phyloP scores from a whole-genome alignment of 805 yeast species.

The Candida broadrunensis region DNA sequence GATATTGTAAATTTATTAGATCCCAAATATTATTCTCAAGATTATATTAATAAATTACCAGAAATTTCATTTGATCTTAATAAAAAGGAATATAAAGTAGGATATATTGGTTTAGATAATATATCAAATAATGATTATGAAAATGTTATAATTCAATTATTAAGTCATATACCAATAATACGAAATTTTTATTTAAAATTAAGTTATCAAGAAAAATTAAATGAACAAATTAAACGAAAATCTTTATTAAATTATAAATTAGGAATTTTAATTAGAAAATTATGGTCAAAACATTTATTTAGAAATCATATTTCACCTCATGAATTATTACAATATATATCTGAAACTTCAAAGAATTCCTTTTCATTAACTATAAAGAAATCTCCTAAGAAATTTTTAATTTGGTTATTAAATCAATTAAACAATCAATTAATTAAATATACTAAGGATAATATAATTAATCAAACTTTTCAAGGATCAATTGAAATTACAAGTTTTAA shows the following conservation, averaged over 20 bases:
- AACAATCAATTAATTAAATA: conserved; percentile 19
- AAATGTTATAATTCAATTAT: conserved; percentile 53
- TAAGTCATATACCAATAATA: conserved; percentile 52
- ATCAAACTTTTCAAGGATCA: conserved; percentile 52
- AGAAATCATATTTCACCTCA: conserved; percentile 65
- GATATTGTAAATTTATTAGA: conserved; percentile 52
- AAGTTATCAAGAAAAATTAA: conserved; percentile 17
- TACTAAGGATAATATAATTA: conserved; percentile 15
- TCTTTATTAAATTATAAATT: conserved; percentile 38
- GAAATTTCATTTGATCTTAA: conserved; percentile 38
- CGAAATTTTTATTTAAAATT: conserved; percentile 37
- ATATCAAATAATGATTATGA: conserved; percentile 50
- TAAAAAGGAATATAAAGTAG: conserved; percentile 50
- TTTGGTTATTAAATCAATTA: conserved; percentile 57
- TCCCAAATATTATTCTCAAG: conserved; percentile 45
- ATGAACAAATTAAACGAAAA: conserved; percentile 8
- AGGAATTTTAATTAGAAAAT: conserved; percentile 47
- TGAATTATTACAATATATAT: conserved; percentile 53
- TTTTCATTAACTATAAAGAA: conserved; percentile 36
- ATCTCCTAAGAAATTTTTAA: conserved; percentile 56
- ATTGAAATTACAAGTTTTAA: conserved; percentile 27
- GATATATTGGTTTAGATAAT: conserved; percentile 65
- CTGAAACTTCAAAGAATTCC: conserved; percentile 39
- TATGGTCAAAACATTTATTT: conserved; percentile 64
- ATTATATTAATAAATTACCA: conserved; percentile 26